phyloP scores from a whole-genome alignment of 306 rosid species.

The Sicyos edulis region DNA sequence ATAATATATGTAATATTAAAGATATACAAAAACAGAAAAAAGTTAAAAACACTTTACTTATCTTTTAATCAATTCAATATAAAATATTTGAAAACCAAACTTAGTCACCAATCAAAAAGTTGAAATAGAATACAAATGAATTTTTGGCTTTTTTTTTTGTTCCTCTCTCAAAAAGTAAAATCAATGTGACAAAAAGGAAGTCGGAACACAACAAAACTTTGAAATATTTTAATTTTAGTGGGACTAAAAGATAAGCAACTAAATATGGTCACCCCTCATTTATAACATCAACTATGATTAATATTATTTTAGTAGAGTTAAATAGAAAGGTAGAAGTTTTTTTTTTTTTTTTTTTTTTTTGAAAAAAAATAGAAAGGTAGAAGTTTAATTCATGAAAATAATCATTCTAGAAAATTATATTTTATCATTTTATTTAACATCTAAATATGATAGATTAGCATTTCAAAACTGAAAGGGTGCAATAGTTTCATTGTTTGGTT shows the following conservation, averaged over 20 bases:
- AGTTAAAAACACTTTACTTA: neutral
- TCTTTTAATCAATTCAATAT: neutral
- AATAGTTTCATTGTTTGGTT: too few species aligned
- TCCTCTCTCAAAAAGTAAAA: neutral
- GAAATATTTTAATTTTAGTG: neutral
- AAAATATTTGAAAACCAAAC: neutral
- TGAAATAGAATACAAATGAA: neutral
- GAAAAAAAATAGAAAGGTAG: too few species aligned
- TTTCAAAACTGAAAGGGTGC: too few species aligned
- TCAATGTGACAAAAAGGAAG: neutral
- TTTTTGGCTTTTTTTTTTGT: neutral
- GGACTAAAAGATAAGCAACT: neutral
- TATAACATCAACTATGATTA: neutral
- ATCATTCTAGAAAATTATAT: too few species aligned
- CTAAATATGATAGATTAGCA: too few species aligned
- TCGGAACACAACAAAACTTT: neutral
- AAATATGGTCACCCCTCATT: neutral
- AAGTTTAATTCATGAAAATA: too few species aligned
- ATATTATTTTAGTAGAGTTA: neutral
- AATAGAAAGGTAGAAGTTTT: too few species aligned
- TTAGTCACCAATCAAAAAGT: neutral
- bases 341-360: too few species aligned
- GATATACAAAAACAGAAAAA: neutral
- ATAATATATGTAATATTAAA: neutral
- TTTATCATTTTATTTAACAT: too few species aligned